Evolutionary conservation across 164 flowering plant genomes (phyloP).

Genomic region (Litsea cubeba): DNA sequence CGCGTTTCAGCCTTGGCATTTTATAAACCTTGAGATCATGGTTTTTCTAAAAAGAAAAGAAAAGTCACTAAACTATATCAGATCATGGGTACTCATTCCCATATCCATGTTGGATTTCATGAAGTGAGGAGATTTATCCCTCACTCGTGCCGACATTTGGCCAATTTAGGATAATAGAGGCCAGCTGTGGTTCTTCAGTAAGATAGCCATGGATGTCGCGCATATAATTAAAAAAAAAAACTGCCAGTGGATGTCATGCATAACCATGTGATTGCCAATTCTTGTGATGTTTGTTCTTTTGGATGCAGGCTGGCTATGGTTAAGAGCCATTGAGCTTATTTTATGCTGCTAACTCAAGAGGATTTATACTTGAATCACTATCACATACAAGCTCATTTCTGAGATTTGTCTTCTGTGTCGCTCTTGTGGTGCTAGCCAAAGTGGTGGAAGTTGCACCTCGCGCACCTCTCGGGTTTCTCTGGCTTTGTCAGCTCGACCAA

Average conservation of each 20-base stretch:
- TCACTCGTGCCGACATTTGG: background rate
- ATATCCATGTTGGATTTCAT: background rate
- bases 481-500: background rate
- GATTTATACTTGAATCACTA: background rate
- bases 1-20: too few relatives aligned
- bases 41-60: too few relatives aligned
- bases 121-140: background rate
- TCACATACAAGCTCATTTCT: background rate
- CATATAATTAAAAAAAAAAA: too few relatives aligned
- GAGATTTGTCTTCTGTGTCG: background rate
- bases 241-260: background rate
- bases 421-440: slow-evolving; percentile 3
- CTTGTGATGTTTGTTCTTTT: slow-evolving; percentile 1
- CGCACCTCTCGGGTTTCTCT: background rate
- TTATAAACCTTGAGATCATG: too few relatives aligned
- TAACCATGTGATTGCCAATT: background rate
- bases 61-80: too few relatives aligned
- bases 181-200: background rate
- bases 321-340: background rate
- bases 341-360: background rate
- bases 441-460: background rate
- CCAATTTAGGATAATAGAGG: background rate
- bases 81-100: background rate
- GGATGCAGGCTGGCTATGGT: background rate
- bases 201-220: background rate